These are phyloP conservation scores for Tilletia setariae DNA, from an alignment of 1,284 basidiomycete species.

Conservation along the genomic window DNA sequence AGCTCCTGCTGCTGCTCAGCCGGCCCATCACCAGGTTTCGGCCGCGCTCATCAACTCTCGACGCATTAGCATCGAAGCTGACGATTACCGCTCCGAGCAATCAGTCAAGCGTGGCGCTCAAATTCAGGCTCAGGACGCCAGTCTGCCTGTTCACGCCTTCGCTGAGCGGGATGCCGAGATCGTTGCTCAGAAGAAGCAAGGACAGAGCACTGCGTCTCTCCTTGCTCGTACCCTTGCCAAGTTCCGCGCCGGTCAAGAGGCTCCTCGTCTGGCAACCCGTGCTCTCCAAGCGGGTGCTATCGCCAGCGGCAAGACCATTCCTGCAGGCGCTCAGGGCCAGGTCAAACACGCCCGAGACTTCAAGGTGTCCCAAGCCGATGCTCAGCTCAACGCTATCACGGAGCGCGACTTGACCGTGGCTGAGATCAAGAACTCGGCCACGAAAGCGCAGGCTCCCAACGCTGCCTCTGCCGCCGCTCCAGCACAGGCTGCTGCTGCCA, in stretches of 20 bases:
- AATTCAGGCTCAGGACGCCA: not conserved
- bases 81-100: not conserved
- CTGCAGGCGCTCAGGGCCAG: not conserved
- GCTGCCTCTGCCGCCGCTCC: not conserved
- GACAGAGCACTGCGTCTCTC: not conserved
- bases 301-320: not conserved
- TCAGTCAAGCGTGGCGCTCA: not conserved
- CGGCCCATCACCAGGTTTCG: not conserved
- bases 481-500: not conserved
- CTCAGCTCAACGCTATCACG: not conserved
- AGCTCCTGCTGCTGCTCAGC: not conserved
- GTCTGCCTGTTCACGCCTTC: not conserved
- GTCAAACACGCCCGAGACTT: slow-evolving; percentile 1
- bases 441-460: not conserved
- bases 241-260: not conserved
- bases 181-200: slow-evolving; percentile 4
- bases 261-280: slow-evolving; percentile 3
- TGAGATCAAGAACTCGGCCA: not conserved
- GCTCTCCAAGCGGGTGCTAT: not conserved
- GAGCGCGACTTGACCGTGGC: not conserved
- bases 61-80: not conserved
- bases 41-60: not conserved
- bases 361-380: not conserved
- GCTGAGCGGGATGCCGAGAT: slow-evolving; percentile 3
- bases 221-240: not conserved